Base-by-base conservation (phyloP, 345 rosid species). In the Sonneratia alba region DNA sequence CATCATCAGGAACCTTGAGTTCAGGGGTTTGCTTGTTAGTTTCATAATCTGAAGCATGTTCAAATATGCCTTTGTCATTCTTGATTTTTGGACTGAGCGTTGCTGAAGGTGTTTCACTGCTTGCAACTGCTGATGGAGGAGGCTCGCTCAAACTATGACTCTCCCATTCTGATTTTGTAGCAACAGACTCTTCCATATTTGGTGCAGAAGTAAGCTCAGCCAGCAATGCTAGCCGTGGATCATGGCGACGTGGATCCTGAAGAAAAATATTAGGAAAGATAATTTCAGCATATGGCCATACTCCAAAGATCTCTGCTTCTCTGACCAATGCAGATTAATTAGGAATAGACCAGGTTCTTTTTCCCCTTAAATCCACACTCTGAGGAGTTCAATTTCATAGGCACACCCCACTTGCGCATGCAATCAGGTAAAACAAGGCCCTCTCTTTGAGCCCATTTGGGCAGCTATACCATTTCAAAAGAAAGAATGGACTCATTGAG, bases 171-270 rank as follows among this genome's bases (percentile, higher is more conserved):
- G 81, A 57, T 67, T 77, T 76, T 53, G 78, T 64, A 55, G 83
- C 45, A 75, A 79, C 84, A 72, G 72, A 57, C 70, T 87, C 91
- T 75, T 87, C 93, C 64, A 73, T 68, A 74, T 74, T 65, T 70
- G 88, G 81, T 27, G 79, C n/a, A 51, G 84, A 78, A 55, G 82
- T 70, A 68, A 80, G 73, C 78, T 81, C 96, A 77, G 68, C 76
- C 42, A 88, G 67, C 76, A 87, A 70, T 64, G 80, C 73, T 76
- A 75, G 88, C 57, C 99, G 88, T 47, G 99, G 99, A 83, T 95
- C 99, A 78, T 90, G 77, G 79, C 97, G 97, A 69, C 99, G 99
- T 24, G 97, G 97, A 88, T 95, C 99, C 99, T 95, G 89, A 78
- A 85, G 75, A 27, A 73, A 68, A 71, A 55, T 69, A 75, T 56